Base-by-base conservation (phyloP, 306 rosid species). In the Abrus precatorius region DNA sequence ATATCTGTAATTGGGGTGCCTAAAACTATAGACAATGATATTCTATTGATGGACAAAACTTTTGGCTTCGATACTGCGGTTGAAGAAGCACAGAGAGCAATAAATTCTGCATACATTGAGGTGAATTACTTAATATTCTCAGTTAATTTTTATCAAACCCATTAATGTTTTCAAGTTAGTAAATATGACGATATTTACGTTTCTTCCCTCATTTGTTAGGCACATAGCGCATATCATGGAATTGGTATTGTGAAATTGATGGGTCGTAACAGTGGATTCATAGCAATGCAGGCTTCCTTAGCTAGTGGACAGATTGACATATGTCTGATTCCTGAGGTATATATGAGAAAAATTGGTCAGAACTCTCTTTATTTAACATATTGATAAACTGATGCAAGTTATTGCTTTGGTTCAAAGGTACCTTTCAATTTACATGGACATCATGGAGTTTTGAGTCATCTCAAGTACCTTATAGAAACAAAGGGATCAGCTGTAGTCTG, bases 261-360 rank as follows among this genome's bases (percentile, higher is more conserved):
- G 99, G 99, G 99, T 33, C 99, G 99, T 74, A 90, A 95, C 92
- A 95, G 99, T 54, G 99, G 99, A 80, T 95, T 84, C 84, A 95
- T 95, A 60, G 98, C 99, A 62, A 95, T 95, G 99, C 99, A 95
- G 68, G 94, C 97, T 76, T 86, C 99, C 72, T 83, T 95, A 69
- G 90, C 99, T 10, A 95, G 99, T 80, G 99, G 99, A 80, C 99
- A 95, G 90, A 80, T 95, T 52, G 99, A 95, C 82, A 84, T 95
- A 75, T 93, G 99, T 74, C 86, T 95, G 84, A 87, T 95, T 83
- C 99, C 99, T 28, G 99, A 95, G 98, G 98, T 95, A 86, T 77
- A 68, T 75, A 72, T 60, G 41, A 52, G 53, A 45, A 38, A 74
- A 40, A 6, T 72, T 70, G 55, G 54, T 61, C 28, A 20, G 63